Percentiles rank a stretch among this genome's conserved stretches.
phyloP scores from a whole-genome alignment of 495 filamentous ascomycete species.

The Lasiosphaeris hirsuta region DNA sequence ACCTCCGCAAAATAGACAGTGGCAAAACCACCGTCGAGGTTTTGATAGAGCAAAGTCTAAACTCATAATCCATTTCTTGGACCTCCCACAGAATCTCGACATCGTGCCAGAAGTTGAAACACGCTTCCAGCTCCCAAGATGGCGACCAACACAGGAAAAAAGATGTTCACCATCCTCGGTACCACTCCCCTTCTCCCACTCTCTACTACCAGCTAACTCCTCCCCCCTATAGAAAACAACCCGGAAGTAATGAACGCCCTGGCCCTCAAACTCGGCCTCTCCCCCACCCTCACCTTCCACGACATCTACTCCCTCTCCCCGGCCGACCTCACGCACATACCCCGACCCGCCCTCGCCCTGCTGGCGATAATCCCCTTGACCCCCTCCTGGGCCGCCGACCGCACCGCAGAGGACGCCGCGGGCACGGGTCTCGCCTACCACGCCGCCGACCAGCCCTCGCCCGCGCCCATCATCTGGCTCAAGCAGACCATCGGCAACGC shows the following conservation, averaged over 20 bases:
- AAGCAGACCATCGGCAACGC: constrained; percentile 86
- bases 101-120: no score
- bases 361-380: constrained; percentile 74
- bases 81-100: no score
- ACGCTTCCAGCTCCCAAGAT: no score
- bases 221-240: constrained; percentile 46
- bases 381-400: constrained; percentile 55
- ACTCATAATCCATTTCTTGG: no score
- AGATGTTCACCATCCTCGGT: neutral
- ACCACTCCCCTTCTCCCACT: neutral
- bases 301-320: constrained; percentile 79
- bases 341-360: constrained; percentile 69
- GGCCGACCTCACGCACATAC: constrained; percentile 65
- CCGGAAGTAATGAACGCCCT: constrained; percentile 74
- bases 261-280: constrained; percentile 68
- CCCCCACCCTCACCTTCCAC: constrained; percentile 64
- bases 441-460: constrained; percentile 21
- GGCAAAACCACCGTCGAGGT: no score
- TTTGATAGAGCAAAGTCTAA: no score
- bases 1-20: no score
- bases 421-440: constrained; percentile 32
- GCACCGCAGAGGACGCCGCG: constrained; percentile 54
- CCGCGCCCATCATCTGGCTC: constrained; percentile 78
- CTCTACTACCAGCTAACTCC: neutral
- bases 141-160: no score